Conservation (phyloP, 768 basidiomycete species). For the Suillus subaureus region DNA sequence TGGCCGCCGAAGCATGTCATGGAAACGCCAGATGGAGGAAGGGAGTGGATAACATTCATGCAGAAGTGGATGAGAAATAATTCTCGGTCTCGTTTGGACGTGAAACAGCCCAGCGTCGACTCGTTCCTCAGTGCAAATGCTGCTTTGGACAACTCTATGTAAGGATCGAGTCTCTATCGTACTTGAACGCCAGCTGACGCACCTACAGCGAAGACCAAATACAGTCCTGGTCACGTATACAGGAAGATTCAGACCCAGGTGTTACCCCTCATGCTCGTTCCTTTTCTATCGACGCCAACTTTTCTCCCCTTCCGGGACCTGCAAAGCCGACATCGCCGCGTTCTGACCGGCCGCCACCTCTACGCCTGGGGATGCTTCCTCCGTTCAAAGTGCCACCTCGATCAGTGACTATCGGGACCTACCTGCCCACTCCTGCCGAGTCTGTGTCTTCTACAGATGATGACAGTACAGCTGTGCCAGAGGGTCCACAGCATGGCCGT, state of each 20-base stretch:
- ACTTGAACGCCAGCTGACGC: constrained; percentile 10
- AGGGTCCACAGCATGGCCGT: constrained; percentile 42
- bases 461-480: constrained; percentile 34
- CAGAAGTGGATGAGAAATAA: constrained; percentile 77
- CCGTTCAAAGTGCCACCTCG: constrained; percentile 47
- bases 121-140: constrained; percentile 48
- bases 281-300: constrained; percentile 62
- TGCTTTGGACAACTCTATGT: constrained; percentile 37
- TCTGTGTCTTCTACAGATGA: constrained; percentile 54
- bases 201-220: constrained; percentile 39
- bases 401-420: constrained; percentile 53
- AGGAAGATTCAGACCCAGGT: constrained; percentile 38
- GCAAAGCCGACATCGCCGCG: constrained; percentile 30
- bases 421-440: constrained; percentile 59
- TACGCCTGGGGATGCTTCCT: constrained; percentile 49
- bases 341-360: constrained; percentile 47
- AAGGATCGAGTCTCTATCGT: constrained; percentile 9
- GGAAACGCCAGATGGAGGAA: constrained; percentile 53
- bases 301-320: constrained; percentile 42
- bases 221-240: constrained; percentile 48
- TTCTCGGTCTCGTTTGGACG: constrained; percentile 32
- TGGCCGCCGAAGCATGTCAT: constrained; percentile 80
- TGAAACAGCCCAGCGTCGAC: constrained; percentile 46
- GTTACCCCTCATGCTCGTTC: constrained; percentile 57
- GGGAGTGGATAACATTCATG: constrained; percentile 70